phyloP scores from a whole-genome alignment of 441 rosid genomes.

The Croton setiger region DNA sequence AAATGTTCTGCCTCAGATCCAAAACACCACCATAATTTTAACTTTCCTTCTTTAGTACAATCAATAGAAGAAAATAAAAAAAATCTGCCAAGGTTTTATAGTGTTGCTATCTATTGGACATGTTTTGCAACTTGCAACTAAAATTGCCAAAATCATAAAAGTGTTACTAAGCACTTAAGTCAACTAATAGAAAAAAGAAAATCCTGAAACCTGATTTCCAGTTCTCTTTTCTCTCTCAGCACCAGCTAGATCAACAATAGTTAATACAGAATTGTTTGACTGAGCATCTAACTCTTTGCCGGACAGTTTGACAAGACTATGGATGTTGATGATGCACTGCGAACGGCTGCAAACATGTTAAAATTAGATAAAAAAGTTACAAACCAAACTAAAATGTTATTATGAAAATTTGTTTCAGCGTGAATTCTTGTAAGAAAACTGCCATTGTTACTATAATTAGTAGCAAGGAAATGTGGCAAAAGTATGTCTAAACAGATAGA shows the following conservation, averaged over 20 bases:
- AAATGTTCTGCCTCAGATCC: background rate
- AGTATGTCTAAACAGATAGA: background rate
- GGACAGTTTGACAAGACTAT: conserved; percentile 25
- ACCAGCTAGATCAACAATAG: conserved; percentile 95
- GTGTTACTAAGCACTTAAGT: background rate
- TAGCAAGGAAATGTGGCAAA: background rate
- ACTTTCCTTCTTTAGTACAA: background rate
- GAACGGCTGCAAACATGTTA: conserved; percentile 66
- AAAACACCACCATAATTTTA: background rate
- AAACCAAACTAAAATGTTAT: background rate
- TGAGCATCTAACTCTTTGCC: conserved; percentile 33
- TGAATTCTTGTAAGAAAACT: background rate
- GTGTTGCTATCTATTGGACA: background rate
- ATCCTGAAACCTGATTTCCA: conserved; percentile 68
- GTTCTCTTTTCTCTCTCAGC: conserved; percentile 93
- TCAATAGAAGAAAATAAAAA: background rate
- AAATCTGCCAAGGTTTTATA: background rate
- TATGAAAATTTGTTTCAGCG: background rate
- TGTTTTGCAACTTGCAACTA: conserved; percentile 5
- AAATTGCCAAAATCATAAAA: background rate
- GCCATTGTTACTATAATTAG: background rate
- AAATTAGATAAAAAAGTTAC: conserved; percentile 4
- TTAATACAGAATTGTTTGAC: conserved; percentile 44
- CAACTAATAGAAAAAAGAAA: background rate
- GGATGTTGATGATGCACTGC: conserved; percentile 88